Conservation (phyloP, 106 monocot genomes). For the Dendrobium catenatum region DNA sequence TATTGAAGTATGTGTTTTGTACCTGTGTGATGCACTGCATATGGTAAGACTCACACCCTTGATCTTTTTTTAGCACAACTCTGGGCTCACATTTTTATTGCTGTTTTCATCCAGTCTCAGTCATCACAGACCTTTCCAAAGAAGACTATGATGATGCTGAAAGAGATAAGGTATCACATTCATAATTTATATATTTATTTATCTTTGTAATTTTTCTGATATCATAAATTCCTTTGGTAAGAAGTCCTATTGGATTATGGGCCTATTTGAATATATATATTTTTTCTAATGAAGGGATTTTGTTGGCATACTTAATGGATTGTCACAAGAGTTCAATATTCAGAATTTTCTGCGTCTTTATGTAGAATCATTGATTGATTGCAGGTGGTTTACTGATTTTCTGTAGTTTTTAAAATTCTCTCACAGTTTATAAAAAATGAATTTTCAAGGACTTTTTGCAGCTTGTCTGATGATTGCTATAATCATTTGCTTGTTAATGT, state of each 20-base stretch:
- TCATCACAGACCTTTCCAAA: conserved; percentile 32
- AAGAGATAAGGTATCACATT: conserved; percentile 47
- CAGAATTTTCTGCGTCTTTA: conserved; percentile 56
- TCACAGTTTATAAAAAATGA: conserved; percentile 14
- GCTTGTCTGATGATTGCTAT: conserved; percentile 50
- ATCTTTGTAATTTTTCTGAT: conserved; percentile 3
- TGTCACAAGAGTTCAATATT: conserved; percentile 69
- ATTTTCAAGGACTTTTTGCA: conserved; percentile 22
- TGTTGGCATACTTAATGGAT: conserved; percentile 52
- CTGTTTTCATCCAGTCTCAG: conserved; percentile 51
- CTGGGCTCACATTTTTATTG: background rate
- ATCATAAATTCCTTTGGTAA: background rate
- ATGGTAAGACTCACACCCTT: background rate
- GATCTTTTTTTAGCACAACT: background rate
- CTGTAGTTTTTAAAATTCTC: background rate
- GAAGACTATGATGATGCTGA: conserved; percentile 55
- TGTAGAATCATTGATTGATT: conserved; percentile 51
- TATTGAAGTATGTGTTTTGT: background rate
- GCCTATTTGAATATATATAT: background rate
- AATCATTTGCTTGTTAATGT: conserved; percentile 22
- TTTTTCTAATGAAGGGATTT: conserved; percentile 52
- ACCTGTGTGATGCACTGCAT: background rate
- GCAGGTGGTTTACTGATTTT: conserved; percentile 36
- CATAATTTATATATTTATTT: background rate
- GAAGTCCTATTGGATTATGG: background rate